Evolutionary conservation across 2,329 filamentous ascomycete genomes (phyloP), one percentile per base, ranked within the genome.

Genomic region (Aspergillus terreus): DNA sequence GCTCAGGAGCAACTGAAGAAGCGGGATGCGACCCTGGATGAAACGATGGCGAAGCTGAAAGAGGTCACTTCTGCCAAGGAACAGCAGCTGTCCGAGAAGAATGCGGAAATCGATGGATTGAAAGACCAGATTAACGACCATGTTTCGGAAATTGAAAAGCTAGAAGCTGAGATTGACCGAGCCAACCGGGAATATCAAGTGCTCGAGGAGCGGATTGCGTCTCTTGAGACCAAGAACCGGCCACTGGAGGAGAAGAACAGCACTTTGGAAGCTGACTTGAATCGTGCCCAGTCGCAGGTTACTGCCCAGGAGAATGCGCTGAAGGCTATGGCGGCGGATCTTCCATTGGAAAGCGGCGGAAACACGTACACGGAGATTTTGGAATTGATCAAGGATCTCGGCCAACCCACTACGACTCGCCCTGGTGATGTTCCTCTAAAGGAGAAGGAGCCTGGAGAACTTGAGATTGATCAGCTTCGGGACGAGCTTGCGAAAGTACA

Each of bases 341-440:
- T 72, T 3, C 68, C 71, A 4, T 53, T 66, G 4, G 63, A 63
- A 47, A 53, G 57, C 3, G 61, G 61, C 6, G 65, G 64, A 21
- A 71, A 66, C 51, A 66, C 68, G 6, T 73, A 71, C 50, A 65
- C 59, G 21, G 69, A 74, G 40, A 69, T 75, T n/a, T 57, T 74
- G 2, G 68, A 71, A 23, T 46, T 67, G 40, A 69, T 73, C 44
- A 70, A 71, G 44, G 64, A 66, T 47, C 54, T 70, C 15, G 65
- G 61, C 23, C 63, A 61, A 19, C 51, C 60, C 11, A 54, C 58
- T 40, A 49, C 56, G 7, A 51, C 52, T 47, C 52, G 56, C 5
- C 50, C 55, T 12, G 33, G 50, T 9, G 47, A 50, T 12, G 53
- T 52, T 12, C 50, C 58, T 5, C 23, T 55, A 14, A 62, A 59